Evolutionary conservation across 129 eudicot genomes (phyloP), one percentile per base, ranked within the genome.

Genomic region (Arctium minus): DNA sequence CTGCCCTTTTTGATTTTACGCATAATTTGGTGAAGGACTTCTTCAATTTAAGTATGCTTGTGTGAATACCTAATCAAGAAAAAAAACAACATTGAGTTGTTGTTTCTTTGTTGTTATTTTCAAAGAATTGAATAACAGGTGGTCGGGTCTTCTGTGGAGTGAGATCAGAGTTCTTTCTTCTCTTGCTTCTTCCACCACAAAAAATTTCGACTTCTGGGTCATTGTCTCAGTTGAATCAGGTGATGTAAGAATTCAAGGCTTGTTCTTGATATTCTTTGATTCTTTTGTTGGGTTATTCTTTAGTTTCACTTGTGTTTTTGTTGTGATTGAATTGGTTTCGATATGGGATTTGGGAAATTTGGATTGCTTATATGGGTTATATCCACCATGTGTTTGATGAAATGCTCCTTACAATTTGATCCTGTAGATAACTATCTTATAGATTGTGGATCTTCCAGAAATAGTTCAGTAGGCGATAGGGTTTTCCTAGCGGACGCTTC

Each of bases 341-440:
- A 8, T 13, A 88, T 87, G 92, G 85, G 70, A 35, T 37, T 75
- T 56, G 18, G 68, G 15, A 67, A 8, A 33, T 31, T 48, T 76
- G 53, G 39, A 35, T 78, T 82, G 72, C 74, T 73, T 31, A 3
- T 90, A 15, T 85, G 84, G 87, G 75, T 85, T 3, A 81, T 85
- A 85, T 75, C 70, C 75, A 48, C 84, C 48, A 72, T 83, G 75
- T 90, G 92, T 88, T 88, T 92, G 85, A 84, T 92, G n/a, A 62
- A 64, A 71, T 71, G 73, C 72, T 87, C 92, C 74, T 76, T 81
- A 53, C 86, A 56, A 67, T 92, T 75, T 86, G 91, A 85, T 17
- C 94, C 92, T 78, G 79, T 15, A 35, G 97, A 92, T 82, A 90
- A 90, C 85, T 88, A 88, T 84, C 83, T 90, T n/a, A 30, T 92